Conservation (phyloP, 1,284 basidiomycete species). For the Lentinula novae-zelandiae region DNA sequence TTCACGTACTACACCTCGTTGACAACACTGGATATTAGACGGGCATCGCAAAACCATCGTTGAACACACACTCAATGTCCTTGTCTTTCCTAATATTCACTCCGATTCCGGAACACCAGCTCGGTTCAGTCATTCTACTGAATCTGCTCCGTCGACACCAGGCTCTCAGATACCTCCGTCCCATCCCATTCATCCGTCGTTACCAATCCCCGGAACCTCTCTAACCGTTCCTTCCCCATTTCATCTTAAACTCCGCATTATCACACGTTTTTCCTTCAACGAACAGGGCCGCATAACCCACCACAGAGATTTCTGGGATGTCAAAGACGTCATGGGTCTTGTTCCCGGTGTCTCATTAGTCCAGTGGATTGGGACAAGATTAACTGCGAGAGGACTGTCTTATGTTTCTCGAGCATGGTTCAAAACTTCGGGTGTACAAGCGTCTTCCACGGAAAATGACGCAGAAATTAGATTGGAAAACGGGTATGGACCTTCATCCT, state of each 20-base stretch:
- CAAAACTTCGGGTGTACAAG: not conserved
- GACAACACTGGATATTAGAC: slow-evolving; percentile 36
- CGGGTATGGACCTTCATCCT: not conserved
- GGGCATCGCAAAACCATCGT: slow-evolving; percentile 67
- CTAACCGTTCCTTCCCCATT: slow-evolving; percentile 61
- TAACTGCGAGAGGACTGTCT: slow-evolving; percentile 53
- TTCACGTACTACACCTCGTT: slow-evolving; percentile 5
- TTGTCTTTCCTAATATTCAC: slow-evolving; percentile 53
- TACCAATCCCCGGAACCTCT: slow-evolving; percentile 50
- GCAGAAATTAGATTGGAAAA: not conserved
- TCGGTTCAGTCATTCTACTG: slow-evolving; percentile 26
- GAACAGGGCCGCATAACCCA: slow-evolving; percentile 69
- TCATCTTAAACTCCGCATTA: slow-evolving; percentile 64
- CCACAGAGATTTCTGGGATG: slow-evolving; percentile 74
- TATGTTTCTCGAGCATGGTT: slow-evolving; percentile 33
- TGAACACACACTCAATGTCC: slow-evolving; percentile 61
- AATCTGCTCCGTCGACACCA: slow-evolving; percentile 25
- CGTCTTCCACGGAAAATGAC: not conserved
- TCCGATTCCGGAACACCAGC: slow-evolving; percentile 29
- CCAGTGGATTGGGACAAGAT: slow-evolving; percentile 62
- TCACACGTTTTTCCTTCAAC: slow-evolving; percentile 70
- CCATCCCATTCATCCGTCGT: slow-evolving; percentile 32
- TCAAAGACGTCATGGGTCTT: slow-evolving; percentile 64
- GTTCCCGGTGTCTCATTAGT: slow-evolving; percentile 61
- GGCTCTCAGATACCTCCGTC: slow-evolving; percentile 13